These are phyloP conservation scores for Auricularia sp. DNA, from an alignment of 768 basidiomycete species.

Conservation along the genomic window DNA sequence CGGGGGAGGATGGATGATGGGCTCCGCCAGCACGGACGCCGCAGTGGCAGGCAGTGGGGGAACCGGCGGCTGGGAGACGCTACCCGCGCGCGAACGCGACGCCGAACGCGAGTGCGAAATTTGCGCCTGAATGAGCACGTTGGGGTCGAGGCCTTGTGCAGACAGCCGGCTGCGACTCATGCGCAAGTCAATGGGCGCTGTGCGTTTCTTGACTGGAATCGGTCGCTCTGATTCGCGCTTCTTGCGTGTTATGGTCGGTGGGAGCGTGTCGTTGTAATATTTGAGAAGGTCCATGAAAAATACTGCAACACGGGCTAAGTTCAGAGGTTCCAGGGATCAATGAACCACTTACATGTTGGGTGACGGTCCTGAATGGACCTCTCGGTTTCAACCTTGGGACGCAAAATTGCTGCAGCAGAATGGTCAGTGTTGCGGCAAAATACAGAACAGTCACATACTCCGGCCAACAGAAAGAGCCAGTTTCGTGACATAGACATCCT, in stretches of 20 bases:
- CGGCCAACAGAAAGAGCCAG: conserved; percentile 80
- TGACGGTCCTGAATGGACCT: conserved; percentile 88
- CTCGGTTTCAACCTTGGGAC: conserved; percentile 74
- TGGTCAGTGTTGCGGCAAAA: conserved; percentile 2
- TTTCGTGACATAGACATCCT: conserved; percentile 79
- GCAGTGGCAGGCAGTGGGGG: conserved; percentile 9
- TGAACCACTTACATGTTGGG: conserved; percentile 50
- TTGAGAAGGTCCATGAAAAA: conserved; percentile 80
- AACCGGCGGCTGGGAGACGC: conserved; percentile 16
- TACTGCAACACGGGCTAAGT: conserved; percentile 29
- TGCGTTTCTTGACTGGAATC: conserved; percentile 74
- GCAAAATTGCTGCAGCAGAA: conserved; percentile 49
- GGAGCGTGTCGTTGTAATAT: conserved; percentile 63
- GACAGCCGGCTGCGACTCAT: conserved; percentile 71
- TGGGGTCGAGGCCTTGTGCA: conserved; percentile 48
- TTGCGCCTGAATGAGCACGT: conserved; percentile 54
- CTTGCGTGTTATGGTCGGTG: conserved; percentile 74
- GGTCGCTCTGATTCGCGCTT: conserved; percentile 82
- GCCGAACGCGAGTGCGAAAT: conserved; percentile 10
- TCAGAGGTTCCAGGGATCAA: not conserved
- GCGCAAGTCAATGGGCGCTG: conserved; percentile 81
- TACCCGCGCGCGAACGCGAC: not conserved
- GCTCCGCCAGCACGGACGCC: conserved; percentile 10
- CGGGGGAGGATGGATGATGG: not conserved
- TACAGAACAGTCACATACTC: conserved; percentile 40